Conservation (phyloP, 1,284 basidiomycete species). For the Pascua sp. region DNA sequence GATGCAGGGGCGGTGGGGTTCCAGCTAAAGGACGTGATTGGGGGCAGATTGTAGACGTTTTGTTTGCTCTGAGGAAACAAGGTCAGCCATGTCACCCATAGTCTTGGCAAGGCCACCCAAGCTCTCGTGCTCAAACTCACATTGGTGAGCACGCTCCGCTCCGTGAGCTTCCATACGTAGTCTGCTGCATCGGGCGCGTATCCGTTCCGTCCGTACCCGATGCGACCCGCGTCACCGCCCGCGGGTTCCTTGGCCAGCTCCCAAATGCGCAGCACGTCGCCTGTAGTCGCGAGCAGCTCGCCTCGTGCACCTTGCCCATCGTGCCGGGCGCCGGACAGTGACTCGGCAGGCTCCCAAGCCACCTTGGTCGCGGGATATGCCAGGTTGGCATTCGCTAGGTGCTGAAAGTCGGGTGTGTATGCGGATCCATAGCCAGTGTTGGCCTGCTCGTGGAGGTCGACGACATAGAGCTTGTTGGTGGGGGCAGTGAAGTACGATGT, state of each 20-base stretch:
- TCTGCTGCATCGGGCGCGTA: constrained; percentile 55
- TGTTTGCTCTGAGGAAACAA: constrained; percentile 66
- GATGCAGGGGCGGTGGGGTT: constrained; percentile 81
- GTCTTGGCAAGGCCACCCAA: no score
- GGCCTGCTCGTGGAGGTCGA: constrained; percentile 23
- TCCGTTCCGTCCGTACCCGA: constrained; percentile 54
- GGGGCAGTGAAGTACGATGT: constrained; percentile 40
- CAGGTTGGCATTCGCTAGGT: constrained; percentile 34
- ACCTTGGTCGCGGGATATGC: constrained; percentile 48
- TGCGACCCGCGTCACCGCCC: constrained; percentile 12
- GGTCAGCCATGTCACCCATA: constrained; percentile 1
- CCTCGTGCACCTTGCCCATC: constrained; percentile 29
- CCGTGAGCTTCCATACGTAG: constrained; percentile 31
- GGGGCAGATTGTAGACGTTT: constrained; percentile 65
- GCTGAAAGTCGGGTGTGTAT: constrained; percentile 25
- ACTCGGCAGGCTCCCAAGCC: constrained; percentile 45
- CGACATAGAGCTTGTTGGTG: constrained; percentile 42
- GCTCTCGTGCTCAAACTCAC: constrained; percentile 55
- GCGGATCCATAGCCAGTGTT: constrained; percentile 11
- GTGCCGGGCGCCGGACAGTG: constrained; percentile 28
- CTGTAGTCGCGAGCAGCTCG: constrained; percentile 84
- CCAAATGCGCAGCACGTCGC: constrained; percentile 83
- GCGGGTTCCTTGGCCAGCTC: constrained; percentile 61
- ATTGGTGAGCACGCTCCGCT: constrained; percentile 62
- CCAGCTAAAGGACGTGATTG: constrained; percentile 93